These are phyloP conservation scores for Chionographis japonica DNA, from an alignment of 106 monocot genomes.

Conservation along the genomic window DNA sequence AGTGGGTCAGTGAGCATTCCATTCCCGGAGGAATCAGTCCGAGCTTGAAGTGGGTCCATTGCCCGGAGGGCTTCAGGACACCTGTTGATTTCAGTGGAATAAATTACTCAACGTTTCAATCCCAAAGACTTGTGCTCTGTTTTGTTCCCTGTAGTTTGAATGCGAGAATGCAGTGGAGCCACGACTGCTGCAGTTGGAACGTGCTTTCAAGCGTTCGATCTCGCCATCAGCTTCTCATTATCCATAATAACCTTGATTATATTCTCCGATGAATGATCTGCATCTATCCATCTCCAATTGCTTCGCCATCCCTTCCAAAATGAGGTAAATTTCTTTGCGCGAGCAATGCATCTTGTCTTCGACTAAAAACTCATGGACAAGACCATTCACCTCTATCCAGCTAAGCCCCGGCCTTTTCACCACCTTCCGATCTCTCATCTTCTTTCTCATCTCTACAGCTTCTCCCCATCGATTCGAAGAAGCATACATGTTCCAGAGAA, in stretches of 20 bases:
- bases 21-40: too few relatives aligned
- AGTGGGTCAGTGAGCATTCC: too few relatives aligned
- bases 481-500: slow-evolving; percentile 49
- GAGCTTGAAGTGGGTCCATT: too few relatives aligned
- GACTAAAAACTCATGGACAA: slow-evolving; percentile 47
- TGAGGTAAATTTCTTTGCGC: slow-evolving; percentile 14
- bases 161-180: too few relatives aligned
- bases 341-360: slow-evolving; percentile 20
- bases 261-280: neutral
- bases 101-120: too few relatives aligned
- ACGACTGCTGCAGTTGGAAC: too few relatives aligned
- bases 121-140: too few relatives aligned
- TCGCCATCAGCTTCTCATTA: neutral
- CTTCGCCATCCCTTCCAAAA: slow-evolving; percentile 29
- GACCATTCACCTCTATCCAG: slow-evolving; percentile 47
- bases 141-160: too few relatives aligned
- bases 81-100: too few relatives aligned
- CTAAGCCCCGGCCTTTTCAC: slow-evolving; percentile 37
- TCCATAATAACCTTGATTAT: neutral
- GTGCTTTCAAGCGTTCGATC: too few relatives aligned
- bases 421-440: slow-evolving; percentile 27
- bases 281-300: slow-evolving; percentile 14
- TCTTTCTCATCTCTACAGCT: slow-evolving; percentile 30
- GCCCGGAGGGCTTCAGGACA: too few relatives aligned
- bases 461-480: slow-evolving; percentile 28